These are phyloP conservation scores for Thinopyrum elongatum DNA, from an alignment of 176 grass and related monocot genomes.

Conservation along the genomic window DNA sequence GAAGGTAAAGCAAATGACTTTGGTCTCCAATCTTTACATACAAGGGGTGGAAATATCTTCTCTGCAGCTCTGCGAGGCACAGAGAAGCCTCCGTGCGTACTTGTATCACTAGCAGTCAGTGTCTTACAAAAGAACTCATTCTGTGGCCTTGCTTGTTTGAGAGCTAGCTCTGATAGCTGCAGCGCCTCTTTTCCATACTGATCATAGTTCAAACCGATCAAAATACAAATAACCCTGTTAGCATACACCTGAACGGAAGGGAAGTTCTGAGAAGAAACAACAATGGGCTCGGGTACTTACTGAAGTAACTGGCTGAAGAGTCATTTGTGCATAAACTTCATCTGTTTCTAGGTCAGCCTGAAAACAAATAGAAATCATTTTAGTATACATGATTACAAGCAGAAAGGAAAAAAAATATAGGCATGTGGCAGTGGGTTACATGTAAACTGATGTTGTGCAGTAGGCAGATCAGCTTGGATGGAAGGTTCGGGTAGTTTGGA, in stretches of 20 bases:
- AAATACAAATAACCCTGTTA: not conserved
- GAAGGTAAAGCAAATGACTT: conserved; percentile 6
- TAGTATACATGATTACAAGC: conserved; percentile 6
- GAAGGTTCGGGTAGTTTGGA: conserved; percentile 72
- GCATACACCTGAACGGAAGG: not conserved
- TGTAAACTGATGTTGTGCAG: conserved; percentile 68
- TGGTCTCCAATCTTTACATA: conserved; percentile 18
- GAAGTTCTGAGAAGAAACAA: not conserved
- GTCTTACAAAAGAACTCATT: conserved; percentile 79
- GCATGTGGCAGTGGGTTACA: conserved; percentile 33
- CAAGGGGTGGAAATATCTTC: conserved; percentile 66
- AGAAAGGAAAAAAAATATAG: not conserved
- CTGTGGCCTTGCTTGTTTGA: conserved; percentile 57
- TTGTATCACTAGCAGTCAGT: conserved; percentile 72
- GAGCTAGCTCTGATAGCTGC: conserved; percentile 54
- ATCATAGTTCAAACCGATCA: conserved; percentile 6
- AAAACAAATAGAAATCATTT: conserved; percentile 10
- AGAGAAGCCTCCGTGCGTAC: conserved; percentile 74
- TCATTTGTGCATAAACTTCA: conserved; percentile 84
- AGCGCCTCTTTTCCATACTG: conserved; percentile 69
- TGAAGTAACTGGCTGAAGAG: conserved; percentile 60
- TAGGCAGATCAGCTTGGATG: conserved; percentile 61
- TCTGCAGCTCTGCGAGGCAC: conserved; percentile 67
- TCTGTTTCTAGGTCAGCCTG: conserved; percentile 74
- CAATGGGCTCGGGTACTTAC: not conserved